Conservation (phyloP, 495 filamentous ascomycete species). For the Parmelia sp. region DNA sequence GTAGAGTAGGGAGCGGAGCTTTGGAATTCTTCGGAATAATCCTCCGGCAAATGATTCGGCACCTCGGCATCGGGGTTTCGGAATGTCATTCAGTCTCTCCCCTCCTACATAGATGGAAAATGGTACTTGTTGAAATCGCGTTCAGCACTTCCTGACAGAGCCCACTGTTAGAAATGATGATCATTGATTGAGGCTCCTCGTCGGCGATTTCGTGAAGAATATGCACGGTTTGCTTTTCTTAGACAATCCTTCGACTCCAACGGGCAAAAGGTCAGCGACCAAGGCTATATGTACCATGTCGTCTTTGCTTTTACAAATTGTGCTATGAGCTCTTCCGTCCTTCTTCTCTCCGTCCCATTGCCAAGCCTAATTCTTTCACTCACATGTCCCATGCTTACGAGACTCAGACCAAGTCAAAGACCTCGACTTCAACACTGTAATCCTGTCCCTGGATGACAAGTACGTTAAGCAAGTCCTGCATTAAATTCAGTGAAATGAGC, state of each 20-base stretch:
- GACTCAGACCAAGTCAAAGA: background rate
- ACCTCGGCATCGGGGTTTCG: too few relatives aligned
- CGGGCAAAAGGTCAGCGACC: background rate
- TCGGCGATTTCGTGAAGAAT: too few relatives aligned
- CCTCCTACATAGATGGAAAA: too few relatives aligned
- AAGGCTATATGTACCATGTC: background rate
- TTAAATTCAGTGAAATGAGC: background rate
- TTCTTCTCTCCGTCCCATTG: background rate
- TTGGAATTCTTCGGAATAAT: too few relatives aligned
- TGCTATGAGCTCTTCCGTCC: background rate
- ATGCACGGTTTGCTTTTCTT: too few relatives aligned
- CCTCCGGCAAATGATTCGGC: too few relatives aligned
- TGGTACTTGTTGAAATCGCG: too few relatives aligned
- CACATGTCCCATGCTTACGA: background rate
- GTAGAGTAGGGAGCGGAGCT: background rate
- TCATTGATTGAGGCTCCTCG: background rate
- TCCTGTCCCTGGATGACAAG: background rate
- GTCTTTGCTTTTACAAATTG: background rate
- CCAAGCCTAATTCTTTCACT: background rate
- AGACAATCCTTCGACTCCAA: background rate
- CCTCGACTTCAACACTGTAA: background rate
- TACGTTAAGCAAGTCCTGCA: conserved; percentile 2
- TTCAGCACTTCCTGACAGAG: too few relatives aligned
- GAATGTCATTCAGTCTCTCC: too few relatives aligned
- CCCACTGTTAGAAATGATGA: background rate